These are phyloP conservation scores for Sugiyamaella neomexicana DNA, from an alignment of 1,139 yeast genomes.

Conservation along the genomic window DNA sequence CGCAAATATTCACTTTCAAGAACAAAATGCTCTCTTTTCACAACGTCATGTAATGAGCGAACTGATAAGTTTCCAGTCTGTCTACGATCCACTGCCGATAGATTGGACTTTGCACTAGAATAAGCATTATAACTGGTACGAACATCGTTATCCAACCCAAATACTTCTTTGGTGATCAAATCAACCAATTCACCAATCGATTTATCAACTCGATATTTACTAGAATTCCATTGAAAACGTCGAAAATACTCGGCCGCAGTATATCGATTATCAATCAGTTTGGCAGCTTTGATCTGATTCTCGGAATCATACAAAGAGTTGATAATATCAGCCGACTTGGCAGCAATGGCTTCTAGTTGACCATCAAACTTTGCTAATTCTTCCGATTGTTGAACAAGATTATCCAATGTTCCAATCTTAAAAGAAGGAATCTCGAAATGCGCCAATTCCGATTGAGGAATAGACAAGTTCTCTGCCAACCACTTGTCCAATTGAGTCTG, in stretches of 20 bases:
- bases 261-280: constrained; percentile 51
- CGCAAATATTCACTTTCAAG: constrained; percentile 81
- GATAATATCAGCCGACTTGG: constrained; percentile 75
- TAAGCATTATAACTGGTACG: constrained; percentile 67
- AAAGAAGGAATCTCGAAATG: constrained; percentile 75
- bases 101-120: constrained; percentile 77
- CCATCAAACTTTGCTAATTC: constrained; percentile 79
- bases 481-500: constrained; percentile 45
- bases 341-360: constrained; percentile 66
- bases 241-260: constrained; percentile 58
- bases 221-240: constrained; percentile 80
- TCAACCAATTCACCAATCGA: constrained; percentile 74
- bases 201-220: constrained; percentile 82
- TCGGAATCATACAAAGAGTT: constrained; percentile 49
- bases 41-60: constrained; percentile 85
- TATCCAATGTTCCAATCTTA: constrained; percentile 93
- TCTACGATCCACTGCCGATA: constrained; percentile 87
- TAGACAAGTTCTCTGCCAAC: constrained; percentile 35
- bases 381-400: constrained; percentile 85
- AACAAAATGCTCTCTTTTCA: constrained; percentile 80
- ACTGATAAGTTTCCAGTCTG: constrained; percentile 90
- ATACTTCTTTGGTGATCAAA: constrained; percentile 71
- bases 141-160: constrained; percentile 80
- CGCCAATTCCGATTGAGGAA: constrained; percentile 30
- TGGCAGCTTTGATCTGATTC: constrained; percentile 47